Percentiles rank a stretch among this genome's conserved stretches.
phyloP scores from a whole-genome alignment of 495 filamentous ascomycete species.

The Lophium mytilinum region DNA sequence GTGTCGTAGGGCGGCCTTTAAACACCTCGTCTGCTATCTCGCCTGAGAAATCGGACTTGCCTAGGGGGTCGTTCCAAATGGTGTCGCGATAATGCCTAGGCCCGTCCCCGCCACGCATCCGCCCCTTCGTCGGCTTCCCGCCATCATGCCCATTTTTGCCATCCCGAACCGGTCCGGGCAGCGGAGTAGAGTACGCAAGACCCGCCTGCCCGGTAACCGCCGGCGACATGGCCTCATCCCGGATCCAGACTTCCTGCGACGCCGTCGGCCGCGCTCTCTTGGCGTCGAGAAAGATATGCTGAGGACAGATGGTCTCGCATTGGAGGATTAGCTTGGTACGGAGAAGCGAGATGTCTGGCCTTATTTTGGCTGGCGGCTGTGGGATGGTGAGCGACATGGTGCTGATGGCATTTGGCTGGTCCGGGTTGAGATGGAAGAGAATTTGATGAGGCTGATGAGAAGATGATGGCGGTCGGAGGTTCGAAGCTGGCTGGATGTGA shows the following conservation, averaged over 20 bases:
- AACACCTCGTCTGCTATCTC: too few relatives aligned
- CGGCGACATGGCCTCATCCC: neutral
- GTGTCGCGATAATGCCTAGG: neutral
- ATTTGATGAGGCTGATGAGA: neutral
- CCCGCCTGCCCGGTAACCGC: neutral
- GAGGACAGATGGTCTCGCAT: neutral
- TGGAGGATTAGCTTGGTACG: neutral
- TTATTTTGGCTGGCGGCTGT: too few relatives aligned
- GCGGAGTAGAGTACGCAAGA: neutral
- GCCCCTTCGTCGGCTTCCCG: neutral
- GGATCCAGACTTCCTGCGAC: neutral
- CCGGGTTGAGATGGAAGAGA: neutral
- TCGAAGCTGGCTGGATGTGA: neutral
- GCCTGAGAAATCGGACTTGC: too few relatives aligned
- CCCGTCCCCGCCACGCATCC: neutral
- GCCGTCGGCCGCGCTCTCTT: neutral
- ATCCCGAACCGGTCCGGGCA: neutral
- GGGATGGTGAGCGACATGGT: too few relatives aligned
- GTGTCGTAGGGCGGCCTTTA: too few relatives aligned
- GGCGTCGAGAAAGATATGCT: neutral
- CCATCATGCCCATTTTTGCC: neutral
- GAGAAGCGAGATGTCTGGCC: neutral
- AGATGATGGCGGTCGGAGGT: neutral
- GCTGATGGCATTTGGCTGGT: neutral
- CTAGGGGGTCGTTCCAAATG: neutral